These are phyloP conservation scores for Obelidium mucronatum DNA, from an alignment of 192 early-diverging fungal genomes.

Conservation along the genomic window DNA sequence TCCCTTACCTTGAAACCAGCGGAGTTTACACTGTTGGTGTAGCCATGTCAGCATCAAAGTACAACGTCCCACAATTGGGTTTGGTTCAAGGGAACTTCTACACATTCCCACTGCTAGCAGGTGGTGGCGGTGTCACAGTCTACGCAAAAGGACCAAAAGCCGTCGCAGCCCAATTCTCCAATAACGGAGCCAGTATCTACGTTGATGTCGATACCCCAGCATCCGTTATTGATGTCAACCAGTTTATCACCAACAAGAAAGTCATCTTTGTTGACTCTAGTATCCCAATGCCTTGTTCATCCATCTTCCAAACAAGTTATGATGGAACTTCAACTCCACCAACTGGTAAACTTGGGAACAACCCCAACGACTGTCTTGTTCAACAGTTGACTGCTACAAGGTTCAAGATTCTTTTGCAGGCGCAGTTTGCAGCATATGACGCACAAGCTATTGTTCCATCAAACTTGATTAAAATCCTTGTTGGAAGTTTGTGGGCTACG, in stretches of 20 bases:
- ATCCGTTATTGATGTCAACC: slow-evolving; percentile 17
- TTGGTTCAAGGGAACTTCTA: slow-evolving; percentile 21
- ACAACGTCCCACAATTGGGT: slow-evolving; percentile 5
- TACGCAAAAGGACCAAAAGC: slow-evolving; percentile 14
- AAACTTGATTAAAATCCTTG: neutral
- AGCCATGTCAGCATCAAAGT: slow-evolving; percentile 31
- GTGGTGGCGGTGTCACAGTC: neutral
- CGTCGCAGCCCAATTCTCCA: slow-evolving; percentile 19
- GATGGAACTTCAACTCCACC: neutral
- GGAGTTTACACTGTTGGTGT: slow-evolving; percentile 22
- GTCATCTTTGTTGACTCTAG: neutral
- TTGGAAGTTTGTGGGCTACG: slow-evolving; percentile 30
- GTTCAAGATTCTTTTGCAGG: slow-evolving; percentile 21
- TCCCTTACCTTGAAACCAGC: slow-evolving; percentile 4
- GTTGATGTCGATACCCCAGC: slow-evolving; percentile 31
- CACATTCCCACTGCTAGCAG: slow-evolving; percentile 8
- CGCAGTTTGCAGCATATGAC: slow-evolving; percentile 28
- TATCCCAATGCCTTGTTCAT: slow-evolving; percentile 18
- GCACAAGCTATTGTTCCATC: slow-evolving; percentile 26
- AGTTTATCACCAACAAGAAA: neutral
- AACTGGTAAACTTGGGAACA: slow-evolving; percentile 28
- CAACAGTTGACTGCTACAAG: slow-evolving; percentile 22
- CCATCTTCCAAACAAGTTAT: slow-evolving; percentile 23
- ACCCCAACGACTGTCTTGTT: slow-evolving; percentile 23
- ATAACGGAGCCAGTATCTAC: slow-evolving; percentile 31